Conservation (phyloP, 257 asterid genomes). For the Cynanchum wilfordii region DNA sequence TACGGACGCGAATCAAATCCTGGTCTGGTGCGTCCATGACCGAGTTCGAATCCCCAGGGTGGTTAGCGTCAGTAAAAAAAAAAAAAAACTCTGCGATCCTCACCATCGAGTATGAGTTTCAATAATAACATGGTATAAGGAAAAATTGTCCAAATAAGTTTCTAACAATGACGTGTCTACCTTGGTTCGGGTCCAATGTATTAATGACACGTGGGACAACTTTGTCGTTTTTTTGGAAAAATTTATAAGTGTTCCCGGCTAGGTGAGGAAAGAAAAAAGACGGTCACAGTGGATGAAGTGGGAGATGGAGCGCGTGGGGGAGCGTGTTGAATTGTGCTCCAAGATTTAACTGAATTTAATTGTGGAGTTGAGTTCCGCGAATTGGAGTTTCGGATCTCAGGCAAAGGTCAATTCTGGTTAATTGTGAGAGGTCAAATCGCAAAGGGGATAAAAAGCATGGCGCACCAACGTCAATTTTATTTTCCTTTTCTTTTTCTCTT, state of each 20-base stretch:
- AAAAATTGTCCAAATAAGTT: not conserved
- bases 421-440: constrained; percentile 24
- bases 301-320: constrained; percentile 18
- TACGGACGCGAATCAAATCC: no score
- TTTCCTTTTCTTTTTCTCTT: no score
- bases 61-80: no score
- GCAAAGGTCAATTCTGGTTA: constrained; percentile 29
- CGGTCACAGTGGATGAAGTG: constrained; percentile 19
- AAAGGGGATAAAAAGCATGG: constrained; percentile 9
- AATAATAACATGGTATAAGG: no score
- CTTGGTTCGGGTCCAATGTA: not conserved
- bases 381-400: constrained; percentile 28
- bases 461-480: constrained; percentile 9
- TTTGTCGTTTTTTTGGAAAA: no score
- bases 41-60: no score
- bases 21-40: no score
- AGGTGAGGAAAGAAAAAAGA: not conserved
- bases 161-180: not conserved
- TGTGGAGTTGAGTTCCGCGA: constrained; percentile 34
- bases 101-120: no score
- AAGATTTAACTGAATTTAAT: constrained; percentile 26
- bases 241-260: not conserved
- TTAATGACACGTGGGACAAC: not conserved
- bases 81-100: no score
- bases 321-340: constrained; percentile 5